phyloP scores from a whole-genome alignment of 2,329 filamentous ascomycete species.

The Bipolaris bicolor region DNA sequence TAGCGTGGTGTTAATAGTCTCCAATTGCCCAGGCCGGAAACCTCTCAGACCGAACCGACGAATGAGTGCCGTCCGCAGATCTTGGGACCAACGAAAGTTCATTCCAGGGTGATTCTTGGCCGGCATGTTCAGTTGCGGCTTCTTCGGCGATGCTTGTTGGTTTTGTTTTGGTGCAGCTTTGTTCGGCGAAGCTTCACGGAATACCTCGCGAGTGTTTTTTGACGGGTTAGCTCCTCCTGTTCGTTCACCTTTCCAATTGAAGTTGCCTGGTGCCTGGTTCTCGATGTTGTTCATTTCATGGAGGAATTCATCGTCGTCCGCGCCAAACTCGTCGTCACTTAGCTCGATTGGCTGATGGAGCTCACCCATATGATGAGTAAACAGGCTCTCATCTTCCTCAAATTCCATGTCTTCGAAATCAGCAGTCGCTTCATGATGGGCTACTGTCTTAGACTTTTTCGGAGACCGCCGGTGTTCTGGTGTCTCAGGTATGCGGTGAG shows the following conservation, averaged over 20 bases:
- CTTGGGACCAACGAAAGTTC: constrained; percentile 75
- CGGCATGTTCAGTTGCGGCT: constrained; percentile 32
- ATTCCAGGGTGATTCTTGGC: constrained; percentile 51
- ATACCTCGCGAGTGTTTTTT: constrained; percentile 28
- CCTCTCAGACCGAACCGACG: constrained; percentile 83
- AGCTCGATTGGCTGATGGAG: constrained; percentile 16
- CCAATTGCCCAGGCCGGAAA: constrained; percentile 89
- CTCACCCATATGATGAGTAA: constrained; percentile 22
- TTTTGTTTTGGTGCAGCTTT: constrained; percentile 24
- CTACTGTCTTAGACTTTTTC: constrained; percentile 8
- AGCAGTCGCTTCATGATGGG: constrained; percentile 17
- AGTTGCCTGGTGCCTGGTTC: constrained; percentile 38
- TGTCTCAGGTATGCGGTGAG: constrained; percentile 33
- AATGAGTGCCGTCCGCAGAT: constrained; percentile 80
- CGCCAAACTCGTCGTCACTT: constrained; percentile 24
- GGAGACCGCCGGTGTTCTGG: constrained; percentile 28
- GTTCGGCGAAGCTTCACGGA: constrained; percentile 42
- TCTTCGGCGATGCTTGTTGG: constrained; percentile 35
- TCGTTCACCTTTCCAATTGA: constrained; percentile 40
- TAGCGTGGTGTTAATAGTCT: constrained; percentile 94
- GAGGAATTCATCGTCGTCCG: constrained; percentile 45
- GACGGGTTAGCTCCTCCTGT: constrained; percentile 20
- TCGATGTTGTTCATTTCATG: constrained; percentile 54
- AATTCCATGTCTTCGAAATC: constrained; percentile 38
- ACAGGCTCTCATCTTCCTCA: constrained; percentile 27